Base-by-base conservation (phyloP, 768 basidiomycete genomes). In the Calocera cornea region DNA sequence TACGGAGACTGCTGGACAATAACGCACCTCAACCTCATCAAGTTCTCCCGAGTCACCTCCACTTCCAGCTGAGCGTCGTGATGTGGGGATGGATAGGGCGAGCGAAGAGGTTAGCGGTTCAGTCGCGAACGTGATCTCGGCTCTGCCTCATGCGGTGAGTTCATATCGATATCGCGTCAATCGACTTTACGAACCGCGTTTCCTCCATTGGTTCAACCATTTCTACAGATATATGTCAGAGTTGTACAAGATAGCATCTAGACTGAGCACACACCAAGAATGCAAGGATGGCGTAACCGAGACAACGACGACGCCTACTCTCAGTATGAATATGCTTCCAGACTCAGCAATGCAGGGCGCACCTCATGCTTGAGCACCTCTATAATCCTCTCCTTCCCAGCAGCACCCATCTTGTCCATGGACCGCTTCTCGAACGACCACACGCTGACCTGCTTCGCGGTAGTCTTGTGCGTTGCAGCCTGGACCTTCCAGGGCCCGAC, bases 201-300 rank as follows among this genome's bases (percentile, higher is more conserved):
- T 99, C 95, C 74, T 97, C 94, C 54, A 97, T 78, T 29, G 97
- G 95, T 77, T 99, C 97, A 33, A 95, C 94, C 87, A 97, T 91
- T 79, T 98, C 95, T 92, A 76, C 14, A 41, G 33, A 22, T 34
- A 34, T 38, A 50, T 27, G 5, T 29, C 68, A 69, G 66, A 31
- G 68, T 67, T 67, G 54, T 70, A 67, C 67, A 44, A 41, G 40
- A 60, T 54, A 69, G 71, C 69, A 68, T 40, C 24, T 2, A 27
- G n/a, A 63, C 22, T 34, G 31, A 31, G 38, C 31, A 69, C 79
- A 67, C 73, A 91, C 90, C 91, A 68, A 99, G 82, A 64, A 99
- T 86, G 69, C 90, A 95, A 2, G 97, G 97, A 78, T 98, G 95
- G 34, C 97, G 83, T 49, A 98, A 78, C 70, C 87, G 84, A 31